Base-by-base conservation (phyloP, 2,329 filamentous ascomycete genomes). In the Beauveria brongniartii region DNA sequence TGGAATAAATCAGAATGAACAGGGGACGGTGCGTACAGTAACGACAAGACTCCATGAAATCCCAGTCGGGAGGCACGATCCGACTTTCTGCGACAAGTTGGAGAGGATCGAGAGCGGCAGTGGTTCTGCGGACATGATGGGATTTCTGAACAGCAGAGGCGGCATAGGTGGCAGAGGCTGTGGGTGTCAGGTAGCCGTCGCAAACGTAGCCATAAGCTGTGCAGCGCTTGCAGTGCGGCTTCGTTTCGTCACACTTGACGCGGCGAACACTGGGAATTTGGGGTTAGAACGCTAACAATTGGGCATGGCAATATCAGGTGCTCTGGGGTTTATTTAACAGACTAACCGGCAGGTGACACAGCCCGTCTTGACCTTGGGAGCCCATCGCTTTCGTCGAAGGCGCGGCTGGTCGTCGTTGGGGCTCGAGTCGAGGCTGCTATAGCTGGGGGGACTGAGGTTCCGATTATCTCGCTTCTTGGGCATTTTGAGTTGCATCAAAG, bases 301-400 rank as follows among this genome's bases (percentile, higher is more conserved):
- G 34, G 5, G 12, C 12, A 14, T 37, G 12, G 34, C 12, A 5
- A 37, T 37, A 37, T 37, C 12, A 37, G 34, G 34, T 37, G 5
- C 12, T 37, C 34, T 37, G 14, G 34, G 12, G 5, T 30, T 30
- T 30, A 30, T 37, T 14, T 20, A 10, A 7, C 12, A 48, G 22
- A 26, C 55, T 50, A 8, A 57, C 55, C 55, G 55, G 16, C 55
- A 57, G 4, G 55, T 57, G 30, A 57, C n/a, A 16, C 55, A 57
- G 20, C 55, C 55, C 30, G 55, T 57, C 55, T 57, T 57, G 55
- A 57, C 55, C 30, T 57, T 57, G 44, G 55, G 55, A 7, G 55
- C 55, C 55, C 55, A 57, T 22, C 30, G 28, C 22, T 57, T 57
- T 30, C 55, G 55, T 40, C 55, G 55, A 40, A 46, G 30, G 44